Evolutionary conservation across 148 eudicot species (phyloP).

Genomic region (Amaranthus cruentus): DNA sequence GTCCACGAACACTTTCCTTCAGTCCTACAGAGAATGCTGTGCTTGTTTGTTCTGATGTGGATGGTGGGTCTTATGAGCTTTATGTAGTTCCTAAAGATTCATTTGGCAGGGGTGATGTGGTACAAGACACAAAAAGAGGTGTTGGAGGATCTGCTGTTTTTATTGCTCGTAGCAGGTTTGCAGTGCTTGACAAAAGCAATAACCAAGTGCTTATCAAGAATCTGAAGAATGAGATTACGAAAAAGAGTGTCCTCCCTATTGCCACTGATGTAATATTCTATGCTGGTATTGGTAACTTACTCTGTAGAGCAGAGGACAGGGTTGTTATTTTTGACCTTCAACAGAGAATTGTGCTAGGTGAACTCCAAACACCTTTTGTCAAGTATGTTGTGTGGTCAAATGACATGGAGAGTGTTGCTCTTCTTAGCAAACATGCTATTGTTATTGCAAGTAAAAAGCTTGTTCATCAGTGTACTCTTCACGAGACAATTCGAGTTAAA

Average conservation of each 20-base stretch:
- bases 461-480: conserved; percentile 78
- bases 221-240: conserved; percentile 71
- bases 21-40: conserved; percentile 82
- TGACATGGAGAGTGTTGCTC: conserved; percentile 88
- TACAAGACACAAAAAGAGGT: conserved; percentile 73
- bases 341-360: conserved; percentile 69
- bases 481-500: conserved; percentile 82
- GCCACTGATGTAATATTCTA: conserved; percentile 71
- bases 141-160: conserved; percentile 73
- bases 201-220: conserved; percentile 71
- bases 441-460: conserved; percentile 70
- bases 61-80: conserved; percentile 84
- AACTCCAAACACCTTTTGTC: conserved; percentile 71
- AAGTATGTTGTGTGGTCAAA: conserved; percentile 80
- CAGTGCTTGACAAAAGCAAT: conserved; percentile 73
- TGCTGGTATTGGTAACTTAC: conserved; percentile 83
- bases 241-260: conserved; percentile 63
- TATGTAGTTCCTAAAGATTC: conserved; percentile 65
- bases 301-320: conserved; percentile 75
- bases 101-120: conserved; percentile 55
- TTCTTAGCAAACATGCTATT: conserved; percentile 75
- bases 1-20: conserved; percentile 74
- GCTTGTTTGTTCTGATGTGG: conserved; percentile 71
- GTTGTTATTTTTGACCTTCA: conserved; percentile 79
- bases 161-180: conserved; percentile 83